A percentile compares a stretch with the other conserved stretches of the same genome.
Conservation (phyloP, 176 grass and related monocot species). For the Bromus sterilis region DNA sequence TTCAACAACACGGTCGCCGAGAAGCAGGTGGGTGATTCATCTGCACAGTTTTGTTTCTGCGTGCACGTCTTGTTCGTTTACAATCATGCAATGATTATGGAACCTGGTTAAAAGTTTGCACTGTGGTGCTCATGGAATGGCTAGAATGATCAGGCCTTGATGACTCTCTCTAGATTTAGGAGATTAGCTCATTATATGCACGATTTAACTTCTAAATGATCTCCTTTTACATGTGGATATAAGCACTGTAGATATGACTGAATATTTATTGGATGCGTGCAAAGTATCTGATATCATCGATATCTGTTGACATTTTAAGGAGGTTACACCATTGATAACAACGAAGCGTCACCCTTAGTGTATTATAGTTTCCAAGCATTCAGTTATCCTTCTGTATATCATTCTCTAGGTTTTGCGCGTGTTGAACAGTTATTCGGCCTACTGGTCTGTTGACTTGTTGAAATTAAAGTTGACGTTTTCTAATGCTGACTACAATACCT, state of each 20-base stretch:
- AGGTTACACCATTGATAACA: not conserved
- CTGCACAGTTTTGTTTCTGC: not conserved
- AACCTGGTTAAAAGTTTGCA: not conserved
- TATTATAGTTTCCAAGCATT: not conserved
- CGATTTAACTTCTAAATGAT: not conserved
- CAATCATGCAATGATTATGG: not conserved
- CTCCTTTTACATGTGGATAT: too few species aligned
- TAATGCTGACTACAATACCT: slow-evolving; percentile 17
- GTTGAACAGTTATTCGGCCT: not conserved
- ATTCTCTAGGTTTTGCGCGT: not conserved
- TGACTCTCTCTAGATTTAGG: not conserved
- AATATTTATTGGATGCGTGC: not conserved
- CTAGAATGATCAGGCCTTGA: not conserved
- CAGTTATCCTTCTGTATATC: slow-evolving; percentile 3
- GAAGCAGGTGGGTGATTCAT: slow-evolving; percentile 77
- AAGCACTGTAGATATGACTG: too few species aligned
- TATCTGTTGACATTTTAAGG: not conserved
- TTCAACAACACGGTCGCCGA: slow-evolving; percentile 95
- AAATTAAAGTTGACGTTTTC: slow-evolving; percentile 2
- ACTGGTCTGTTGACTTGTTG: not conserved
- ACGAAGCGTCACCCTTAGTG: not conserved
- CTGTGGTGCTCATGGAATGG: not conserved
- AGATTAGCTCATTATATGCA: not conserved
- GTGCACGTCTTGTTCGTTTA: not conserved
- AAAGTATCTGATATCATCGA: not conserved